Base-by-base conservation (phyloP, 2,329 filamentous ascomycete genomes). In the Aspergillus calidoustus region DNA sequence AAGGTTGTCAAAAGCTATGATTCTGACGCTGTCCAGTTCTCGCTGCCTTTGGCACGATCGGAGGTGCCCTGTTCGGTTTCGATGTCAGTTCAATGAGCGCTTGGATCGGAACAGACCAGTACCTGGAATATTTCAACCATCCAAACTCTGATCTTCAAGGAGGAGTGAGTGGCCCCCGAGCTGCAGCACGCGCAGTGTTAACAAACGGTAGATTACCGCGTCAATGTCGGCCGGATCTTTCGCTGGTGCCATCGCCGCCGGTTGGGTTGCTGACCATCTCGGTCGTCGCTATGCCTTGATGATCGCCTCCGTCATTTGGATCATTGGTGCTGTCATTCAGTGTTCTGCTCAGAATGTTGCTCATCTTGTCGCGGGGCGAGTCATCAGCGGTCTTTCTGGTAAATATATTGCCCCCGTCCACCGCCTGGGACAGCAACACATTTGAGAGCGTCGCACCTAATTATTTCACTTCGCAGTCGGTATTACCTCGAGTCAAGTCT, bases 181-280 rank as follows among this genome's bases (percentile, higher is more conserved):
- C 46, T 19, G 7, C 11, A 41, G 13, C 1, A 38, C 9, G 11
- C 3, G 28, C 15, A 3, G 30, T 38, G 46, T 13, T 49, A 34
- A 50, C 17, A 15, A 9, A 4, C 19, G 2, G 84, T 73, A 81
- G 78, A 91, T 91, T 70, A 89, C 86, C 0, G 88, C 89, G 23
- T 80, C 87, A 53, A 91, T 91, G 87, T 86, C 89, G 23, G 89
- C 84, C 57, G 89, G 89, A 38, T 91, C 89, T 0, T 91, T 87
- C 79, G 74, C 89, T 25, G 89, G 88, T 63, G 85, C 89, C 47
- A 75, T 78, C 15, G 68, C 64, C 25, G 75, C 76, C n/a, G 77
- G 75, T 19, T 72, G 68, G 4, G 54, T 78, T 25, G 77, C 76
- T 1, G 77, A 79, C 58, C 57, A 60, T 22, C 65, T 76, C 13